Conservation (phyloP, 2,329 filamentous ascomycete genomes). For the Rhinocladiella similis region DNA sequence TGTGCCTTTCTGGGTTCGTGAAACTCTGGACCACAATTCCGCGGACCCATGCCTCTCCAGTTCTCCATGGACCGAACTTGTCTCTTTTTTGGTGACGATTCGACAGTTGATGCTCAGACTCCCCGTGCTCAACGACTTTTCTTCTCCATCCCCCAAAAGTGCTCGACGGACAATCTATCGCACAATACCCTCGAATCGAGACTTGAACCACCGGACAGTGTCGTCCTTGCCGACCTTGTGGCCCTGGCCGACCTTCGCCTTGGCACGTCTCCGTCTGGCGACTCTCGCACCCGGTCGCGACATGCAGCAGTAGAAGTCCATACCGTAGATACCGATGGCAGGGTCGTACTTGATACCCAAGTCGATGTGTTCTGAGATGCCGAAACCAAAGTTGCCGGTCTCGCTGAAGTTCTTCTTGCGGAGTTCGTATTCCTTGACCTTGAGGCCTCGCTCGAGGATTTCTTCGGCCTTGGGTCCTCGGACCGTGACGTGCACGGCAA, state of each 20-base stretch:
- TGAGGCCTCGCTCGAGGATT: conserved; percentile 99
- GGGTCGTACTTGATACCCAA: conserved; percentile 99
- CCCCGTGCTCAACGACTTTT: too few species aligned
- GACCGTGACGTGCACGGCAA: conserved; percentile 98
- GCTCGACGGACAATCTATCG: conserved; percentile 64
- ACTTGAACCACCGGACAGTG: conserved; percentile 98
- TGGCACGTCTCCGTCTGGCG: conserved; percentile 87
- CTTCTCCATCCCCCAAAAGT: background rate
- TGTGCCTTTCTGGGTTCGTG: background rate
- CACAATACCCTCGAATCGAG: conserved; percentile 97
- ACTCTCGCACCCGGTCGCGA: conserved; percentile 98
- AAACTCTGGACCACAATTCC: too few species aligned
- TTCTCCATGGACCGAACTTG: too few species aligned
- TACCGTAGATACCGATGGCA: conserved; percentile 97
- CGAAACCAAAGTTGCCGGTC: conserved; percentile 99
- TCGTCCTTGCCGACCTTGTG: conserved; percentile 94
- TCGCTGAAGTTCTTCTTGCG: conserved; percentile 99
- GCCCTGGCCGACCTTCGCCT: conserved; percentile 79
- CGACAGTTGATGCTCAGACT: too few species aligned
- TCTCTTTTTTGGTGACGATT: too few species aligned
- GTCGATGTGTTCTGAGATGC: conserved; percentile 99
- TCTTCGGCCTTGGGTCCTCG: conserved; percentile 99
- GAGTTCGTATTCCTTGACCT: conserved; percentile 99
- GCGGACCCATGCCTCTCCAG: too few species aligned
- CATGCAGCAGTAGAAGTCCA: conserved; percentile 99